Evolutionary conservation across 805 yeast species (phyloP), one percentile per base, ranked within the genome.

Genomic region (Myxozyma neglecta): DNA sequence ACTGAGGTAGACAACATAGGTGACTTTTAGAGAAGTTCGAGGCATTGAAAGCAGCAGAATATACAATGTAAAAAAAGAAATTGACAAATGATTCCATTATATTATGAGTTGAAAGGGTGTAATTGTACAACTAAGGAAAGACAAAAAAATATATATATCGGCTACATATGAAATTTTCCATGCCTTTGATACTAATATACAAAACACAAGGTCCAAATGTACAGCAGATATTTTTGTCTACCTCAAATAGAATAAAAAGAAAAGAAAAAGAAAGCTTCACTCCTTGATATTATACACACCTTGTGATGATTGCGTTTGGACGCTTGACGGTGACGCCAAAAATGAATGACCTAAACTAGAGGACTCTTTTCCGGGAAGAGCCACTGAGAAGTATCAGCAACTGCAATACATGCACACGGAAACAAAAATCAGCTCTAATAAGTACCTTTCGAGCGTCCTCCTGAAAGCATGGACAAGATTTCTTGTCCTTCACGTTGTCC

Each of bases 401-500:
- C 37, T 35, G n/a, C 40, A 40, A 45, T 29, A 24, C 4, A 24
- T 24, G 29, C 29, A 24, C 29, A 24, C 32, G 24, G 36, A 39
- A 50, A 9, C 35, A 24, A n/a, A n/a, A 14, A 16, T 40, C 34
- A 37, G 36, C 16, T 36, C 20, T 36, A 49, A 34, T 37, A 53
- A 11, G 14, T 61, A 57, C 62, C 62, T 54, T 61, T 61, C 45
- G 53, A 37, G 10, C 57, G 52, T 14, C 56, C 53, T 11, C 64
- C 61, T 7, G 62, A 44, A n/a, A 60, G 46, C 46, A 60, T 37
- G 20, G 66, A 59, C 16, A 63, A 34, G n/a, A 60, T 35, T 18
- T 63, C 63, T 20, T 56, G 63, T 16, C 57, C 60, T 35, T 63
- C 64, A 8, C 56, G 49, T 44, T 46, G 64, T 53, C 62, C 71